These are phyloP conservation scores for Penicillium samsonianum DNA, from an alignment of 495 filamentous ascomycete species.

Conservation along the genomic window DNA sequence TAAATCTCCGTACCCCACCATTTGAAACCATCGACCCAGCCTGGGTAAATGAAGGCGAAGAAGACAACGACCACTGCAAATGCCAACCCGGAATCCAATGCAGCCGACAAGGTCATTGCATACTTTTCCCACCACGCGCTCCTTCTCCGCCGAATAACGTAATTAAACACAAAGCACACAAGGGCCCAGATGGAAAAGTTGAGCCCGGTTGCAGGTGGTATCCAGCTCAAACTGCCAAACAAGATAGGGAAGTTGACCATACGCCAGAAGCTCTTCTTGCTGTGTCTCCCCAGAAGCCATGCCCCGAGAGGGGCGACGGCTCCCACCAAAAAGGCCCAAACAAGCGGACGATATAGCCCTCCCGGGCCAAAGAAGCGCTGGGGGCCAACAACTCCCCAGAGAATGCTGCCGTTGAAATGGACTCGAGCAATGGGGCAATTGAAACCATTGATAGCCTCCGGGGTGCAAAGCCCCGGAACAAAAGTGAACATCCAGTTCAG, in stretches of 20 bases:
- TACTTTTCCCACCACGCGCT: constrained; percentile 84
- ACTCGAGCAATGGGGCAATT: constrained; percentile 85
- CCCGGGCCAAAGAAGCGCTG: constrained; percentile 67
- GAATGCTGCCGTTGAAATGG: constrained; percentile 85
- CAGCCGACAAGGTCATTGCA: constrained; percentile 82
- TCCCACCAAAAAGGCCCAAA: constrained; percentile 76
- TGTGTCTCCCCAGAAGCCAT: constrained; percentile 60
- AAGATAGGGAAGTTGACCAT: constrained; percentile 49
- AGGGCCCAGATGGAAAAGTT: constrained; percentile 45
- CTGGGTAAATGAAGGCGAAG: constrained; percentile 55
- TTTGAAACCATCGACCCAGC: constrained; percentile 28
- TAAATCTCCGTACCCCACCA: constrained; percentile 38
- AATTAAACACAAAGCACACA: constrained; percentile 82
- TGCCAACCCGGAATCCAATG: constrained; percentile 78
- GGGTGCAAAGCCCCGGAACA: constrained; percentile 75
- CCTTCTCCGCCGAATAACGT: constrained; percentile 64
- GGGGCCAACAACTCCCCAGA: constrained; percentile 87
- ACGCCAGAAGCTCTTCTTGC: constrained; percentile 45
- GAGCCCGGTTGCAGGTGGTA: constrained; percentile 64
- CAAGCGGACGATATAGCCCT: constrained; percentile 59
- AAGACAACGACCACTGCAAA: constrained; percentile 80
- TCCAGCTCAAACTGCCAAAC: constrained; percentile 59
- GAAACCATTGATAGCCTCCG: constrained; percentile 78
- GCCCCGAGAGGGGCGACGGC: constrained; percentile 66
- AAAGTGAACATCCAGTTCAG: constrained; percentile 87